A percentile compares a stretch with the other conserved stretches of the same genome.
These are phyloP conservation scores for Coemansia sp. DNA, from an alignment of 192 early-diverging fungal species.

Conservation along the genomic window DNA sequence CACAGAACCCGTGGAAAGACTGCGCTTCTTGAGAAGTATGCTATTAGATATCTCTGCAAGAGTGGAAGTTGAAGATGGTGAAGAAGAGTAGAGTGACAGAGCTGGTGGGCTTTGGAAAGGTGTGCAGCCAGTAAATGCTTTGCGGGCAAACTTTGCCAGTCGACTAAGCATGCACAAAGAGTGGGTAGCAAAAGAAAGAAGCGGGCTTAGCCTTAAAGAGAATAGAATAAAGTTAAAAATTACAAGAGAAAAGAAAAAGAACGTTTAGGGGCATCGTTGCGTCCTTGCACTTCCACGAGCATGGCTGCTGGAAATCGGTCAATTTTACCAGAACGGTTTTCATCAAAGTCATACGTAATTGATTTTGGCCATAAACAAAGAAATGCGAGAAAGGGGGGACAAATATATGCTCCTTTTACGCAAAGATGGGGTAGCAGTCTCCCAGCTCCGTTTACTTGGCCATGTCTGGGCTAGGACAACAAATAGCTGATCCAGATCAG, in stretches of 20 bases:
- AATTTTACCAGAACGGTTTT: no score
- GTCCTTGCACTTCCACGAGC: no score
- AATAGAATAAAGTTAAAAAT: neutral
- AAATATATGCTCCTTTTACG: no score
- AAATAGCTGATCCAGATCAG: neutral
- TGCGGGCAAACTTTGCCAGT: slow-evolving; percentile 27
- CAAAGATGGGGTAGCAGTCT: no score
- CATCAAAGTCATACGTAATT: no score
- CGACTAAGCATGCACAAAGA: slow-evolving; percentile 28
- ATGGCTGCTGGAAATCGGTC: no score
- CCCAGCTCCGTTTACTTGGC: no score
- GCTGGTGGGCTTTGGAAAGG: slow-evolving; percentile 5
- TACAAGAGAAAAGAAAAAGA: neutral
- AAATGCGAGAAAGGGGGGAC: no score
- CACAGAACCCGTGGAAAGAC: neutral
- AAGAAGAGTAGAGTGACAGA: neutral
- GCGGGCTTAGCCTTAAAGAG: no score
- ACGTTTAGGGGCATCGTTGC: no score
- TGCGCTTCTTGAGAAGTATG: slow-evolving; percentile 3
- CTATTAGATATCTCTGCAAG: neutral
- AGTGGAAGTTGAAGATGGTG: slow-evolving; percentile 22
- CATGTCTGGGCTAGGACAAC: no score
- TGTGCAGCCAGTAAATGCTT: slow-evolving; percentile 32
- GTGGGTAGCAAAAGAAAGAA: slow-evolving; percentile 4
- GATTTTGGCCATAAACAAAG: no score